Evolutionary conservation across 1,139 yeast species (phyloP), one percentile per base, ranked within the genome.

Genomic region (Starmera stellimalicola): DNA sequence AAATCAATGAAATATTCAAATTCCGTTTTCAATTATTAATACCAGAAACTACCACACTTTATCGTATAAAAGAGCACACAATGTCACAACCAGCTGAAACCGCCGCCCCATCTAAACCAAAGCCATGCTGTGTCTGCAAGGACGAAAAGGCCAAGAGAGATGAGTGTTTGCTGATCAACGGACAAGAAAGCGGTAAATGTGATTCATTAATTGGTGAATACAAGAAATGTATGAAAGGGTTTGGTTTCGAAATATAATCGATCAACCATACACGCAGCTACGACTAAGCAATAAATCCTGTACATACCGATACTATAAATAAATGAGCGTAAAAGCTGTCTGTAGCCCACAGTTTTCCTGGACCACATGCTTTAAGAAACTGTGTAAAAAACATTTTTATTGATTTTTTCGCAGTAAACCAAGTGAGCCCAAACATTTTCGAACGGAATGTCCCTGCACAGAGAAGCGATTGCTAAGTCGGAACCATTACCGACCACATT

Each of bases 81-180:
- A 24, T 33, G 37, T 34, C 41, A 8, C 41, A 41, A 32, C 40
- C 42, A 25, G 29, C 20, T 10, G n/a, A 26, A 34, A 23, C 27
- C 29, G 35, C 33, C 33, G 16, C 27, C 28, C 14, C 24, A 32
- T 23, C 27, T 15, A 12, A 83, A 55, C 93, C 93, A 45, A 91
- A 88, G 63, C 96, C 98, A 40, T 91, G 98, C 60, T 91, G 98
- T 52, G 97, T 91, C 20, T 91, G 98, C 59, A 72, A 79, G 45
- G 82, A 79, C 25, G 93, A 88, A 54, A 91, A 88, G 64, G 70
- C 80, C 43, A 56, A 62, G 18, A 71, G 98, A 52, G 98, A 91
- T 52, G 87, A 87, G 51, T 91, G 98, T 55, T 63, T 88, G 38
- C 67, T 91, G 40, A 62, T 73, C 49, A 76, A 84, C 50, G 96